Percentiles rank a stretch among this genome's conserved stretches.
Conservation (phyloP, 768 basidiomycete genomes). For the Suillus weaverae region DNA sequence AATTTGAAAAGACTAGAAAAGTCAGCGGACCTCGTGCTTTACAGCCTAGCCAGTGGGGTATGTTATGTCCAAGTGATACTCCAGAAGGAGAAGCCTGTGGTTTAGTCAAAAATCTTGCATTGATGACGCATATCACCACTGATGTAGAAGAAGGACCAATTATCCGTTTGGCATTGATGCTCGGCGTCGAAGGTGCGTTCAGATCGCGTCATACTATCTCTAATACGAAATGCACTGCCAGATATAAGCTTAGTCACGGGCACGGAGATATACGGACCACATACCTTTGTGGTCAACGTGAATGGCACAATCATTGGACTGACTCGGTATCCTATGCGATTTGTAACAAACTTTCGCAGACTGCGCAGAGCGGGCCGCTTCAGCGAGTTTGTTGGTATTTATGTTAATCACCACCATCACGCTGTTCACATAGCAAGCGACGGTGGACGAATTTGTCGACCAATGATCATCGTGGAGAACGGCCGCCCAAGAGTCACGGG, state of each 20-base stretch:
- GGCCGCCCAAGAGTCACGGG: conserved; percentile 72
- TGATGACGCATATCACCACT: conserved; percentile 99
- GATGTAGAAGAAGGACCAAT: conserved; percentile 97
- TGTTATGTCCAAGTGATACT: conserved; percentile 96
- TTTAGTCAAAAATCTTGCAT: conserved; percentile 94
- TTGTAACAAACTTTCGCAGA: conserved; percentile 89
- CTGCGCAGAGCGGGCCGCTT: conserved; percentile 88
- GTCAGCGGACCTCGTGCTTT: conserved; percentile 96
- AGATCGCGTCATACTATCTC: conserved; percentile 11
- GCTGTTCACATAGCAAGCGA: conserved; percentile 96
- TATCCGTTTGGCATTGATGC: conserved; percentile 83
- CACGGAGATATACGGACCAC: conserved; percentile 91
- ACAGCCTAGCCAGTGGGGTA: conserved; percentile 99
- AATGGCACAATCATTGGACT: conserved; percentile 96
- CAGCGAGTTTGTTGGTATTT: conserved; percentile 96
- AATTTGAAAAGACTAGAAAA: conserved; percentile 99
- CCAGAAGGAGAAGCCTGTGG: conserved; percentile 99
- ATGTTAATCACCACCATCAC: conserved; percentile 93
- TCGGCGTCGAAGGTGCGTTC: conserved; percentile 90
- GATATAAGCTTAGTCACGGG: conserved; percentile 93
- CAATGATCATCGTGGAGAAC: conserved; percentile 94
- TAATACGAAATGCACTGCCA: conserved; percentile 29
- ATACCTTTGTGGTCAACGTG: conserved; percentile 93
- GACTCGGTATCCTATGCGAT: conserved; percentile 79
- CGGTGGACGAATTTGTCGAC: conserved; percentile 96